Base-by-base conservation (phyloP, 2,329 filamentous ascomycete genomes). In the Hymenoscyphus infarciens region DNA sequence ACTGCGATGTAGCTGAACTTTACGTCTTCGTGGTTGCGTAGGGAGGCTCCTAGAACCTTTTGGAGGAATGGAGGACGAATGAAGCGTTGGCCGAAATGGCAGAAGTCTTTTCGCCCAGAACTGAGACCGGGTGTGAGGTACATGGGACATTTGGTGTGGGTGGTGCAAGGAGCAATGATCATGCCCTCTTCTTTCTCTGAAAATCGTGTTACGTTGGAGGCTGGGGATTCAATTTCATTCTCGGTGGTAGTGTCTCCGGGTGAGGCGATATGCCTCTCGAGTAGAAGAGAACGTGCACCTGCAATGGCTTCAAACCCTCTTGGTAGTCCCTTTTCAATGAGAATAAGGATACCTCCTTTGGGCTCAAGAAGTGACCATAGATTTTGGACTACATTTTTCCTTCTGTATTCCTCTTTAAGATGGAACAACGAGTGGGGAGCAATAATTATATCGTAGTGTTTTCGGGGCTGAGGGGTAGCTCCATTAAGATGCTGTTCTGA, bases 271-370 rank as follows among this genome's bases (percentile, higher is more conserved):
- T 91, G 87, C 54, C 89, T 86, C 64, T 90, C 84, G 0, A 98
- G 80, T 0, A 99, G 79, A 64, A 90, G 86, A 52, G 92, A 83
- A 57, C 95, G 87, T 5, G 93, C 92, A 56, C 89, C 90, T 11
- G 92, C 94, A 49, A 99, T 86, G 15, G 91, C 90, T 74, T 98
- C 95, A 68, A 99, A 99, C 0, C 95, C 95, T 53, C 91, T 86
- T 13, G 92, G 91, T 13, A 96, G 85, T 0, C 92, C 95, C 75
- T 97, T 98, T 75, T 99, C 95, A 25, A 97, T 78, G 2, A 98
- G 77, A 57, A 98, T 85, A 4, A 99, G 81, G 15, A 99, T 84
- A 39, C 95, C 95, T 1, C 94, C 94, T 19, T 93, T 83, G 1
- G 90, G 90, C 59, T 90, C 91, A 3, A 97, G 81, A 58, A 97